These are phyloP conservation scores for Ganoderma resinaceum DNA, from an alignment of 1,284 basidiomycete genomes.

Conservation along the genomic window DNA sequence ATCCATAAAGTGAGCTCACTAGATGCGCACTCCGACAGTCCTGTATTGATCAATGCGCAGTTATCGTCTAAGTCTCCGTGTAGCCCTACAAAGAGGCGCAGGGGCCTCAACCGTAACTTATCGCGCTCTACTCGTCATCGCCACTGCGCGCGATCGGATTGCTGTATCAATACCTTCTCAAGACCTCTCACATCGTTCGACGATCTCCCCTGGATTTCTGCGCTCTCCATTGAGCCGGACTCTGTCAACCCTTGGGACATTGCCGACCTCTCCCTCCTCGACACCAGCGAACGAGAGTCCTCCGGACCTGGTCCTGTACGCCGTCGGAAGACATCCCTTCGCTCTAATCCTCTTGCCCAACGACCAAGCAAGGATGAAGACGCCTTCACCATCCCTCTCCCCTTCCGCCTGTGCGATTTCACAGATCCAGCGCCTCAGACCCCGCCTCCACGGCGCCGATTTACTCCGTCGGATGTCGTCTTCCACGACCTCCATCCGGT, in stretches of 20 bases:
- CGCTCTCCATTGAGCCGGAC: slow-evolving; percentile 35
- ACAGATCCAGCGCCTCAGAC: slow-evolving; percentile 35
- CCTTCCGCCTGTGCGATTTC: slow-evolving; percentile 22
- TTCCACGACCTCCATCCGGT: slow-evolving; percentile 38
- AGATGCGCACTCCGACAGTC: slow-evolving; percentile 24
- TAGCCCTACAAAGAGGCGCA: slow-evolving; percentile 41
- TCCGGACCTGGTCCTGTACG: slow-evolving; percentile 36
- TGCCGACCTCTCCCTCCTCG: slow-evolving; percentile 41
- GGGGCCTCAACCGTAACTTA: slow-evolving; percentile 32
- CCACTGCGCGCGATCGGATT: slow-evolving; percentile 37
- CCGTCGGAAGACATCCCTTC: slow-evolving; percentile 37
- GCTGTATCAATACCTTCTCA: slow-evolving; percentile 32
- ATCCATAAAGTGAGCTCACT: slow-evolving; percentile 28
- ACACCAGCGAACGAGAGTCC: slow-evolving; percentile 23
- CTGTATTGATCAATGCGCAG: slow-evolving; percentile 28
- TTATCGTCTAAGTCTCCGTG: slow-evolving; percentile 39
- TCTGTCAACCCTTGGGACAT: slow-evolving; percentile 37
- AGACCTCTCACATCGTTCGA: slow-evolving; percentile 37
- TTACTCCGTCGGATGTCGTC: slow-evolving; percentile 32
- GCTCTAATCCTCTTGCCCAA: slow-evolving; percentile 31
- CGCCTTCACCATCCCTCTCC: slow-evolving; percentile 17
- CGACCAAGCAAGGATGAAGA: slow-evolving; percentile 15
- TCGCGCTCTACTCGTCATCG: slow-evolving; percentile 39
- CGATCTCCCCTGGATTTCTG: slow-evolving; percentile 42
- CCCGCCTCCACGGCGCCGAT: slow-evolving; percentile 34